Percentiles rank a stretch among this genome's conserved stretches.
phyloP scores from a whole-genome alignment of 495 filamentous ascomycete species.

The Pyrenula massariospora region DNA sequence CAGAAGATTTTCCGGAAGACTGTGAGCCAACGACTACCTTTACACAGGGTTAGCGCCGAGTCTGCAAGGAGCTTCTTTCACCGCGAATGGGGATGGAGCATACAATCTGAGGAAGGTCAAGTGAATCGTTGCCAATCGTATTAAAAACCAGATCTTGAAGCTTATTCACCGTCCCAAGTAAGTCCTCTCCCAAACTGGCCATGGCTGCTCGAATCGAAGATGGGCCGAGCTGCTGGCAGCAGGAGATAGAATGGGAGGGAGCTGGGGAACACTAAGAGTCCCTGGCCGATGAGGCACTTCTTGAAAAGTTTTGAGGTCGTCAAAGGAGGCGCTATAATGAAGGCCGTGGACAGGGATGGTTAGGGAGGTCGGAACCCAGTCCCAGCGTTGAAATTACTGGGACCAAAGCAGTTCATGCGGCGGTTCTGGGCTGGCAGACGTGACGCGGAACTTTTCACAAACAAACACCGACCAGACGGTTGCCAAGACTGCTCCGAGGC shows the following conservation, averaged over 20 bases:
- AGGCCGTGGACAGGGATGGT: not conserved
- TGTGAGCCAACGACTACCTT: slow-evolving; percentile 98
- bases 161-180: slow-evolving; percentile 88
- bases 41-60: slow-evolving; percentile 3
- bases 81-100: slow-evolving; percentile 20
- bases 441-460: not conserved
- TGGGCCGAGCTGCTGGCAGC: not conserved
- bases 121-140: slow-evolving; percentile 96
- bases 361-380: not conserved
- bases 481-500: not conserved
- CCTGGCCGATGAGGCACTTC: not conserved
- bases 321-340: not conserved
- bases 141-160: slow-evolving; percentile 98
- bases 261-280: not conserved
- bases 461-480: not conserved
- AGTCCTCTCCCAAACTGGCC: slow-evolving; percentile 76
- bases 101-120: slow-evolving; percentile 98
- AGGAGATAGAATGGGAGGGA: not conserved
- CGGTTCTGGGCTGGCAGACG: not conserved
- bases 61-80: not conserved
- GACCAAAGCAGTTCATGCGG: not conserved
- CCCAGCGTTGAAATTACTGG: not conserved
- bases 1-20: slow-evolving; percentile 98
- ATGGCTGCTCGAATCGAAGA: slow-evolving; percentile 20
- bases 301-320: not conserved